phyloP scores from a whole-genome alignment of 2,329 filamentous ascomycete genomes.

The Aotearoamyces nothofagi region DNA sequence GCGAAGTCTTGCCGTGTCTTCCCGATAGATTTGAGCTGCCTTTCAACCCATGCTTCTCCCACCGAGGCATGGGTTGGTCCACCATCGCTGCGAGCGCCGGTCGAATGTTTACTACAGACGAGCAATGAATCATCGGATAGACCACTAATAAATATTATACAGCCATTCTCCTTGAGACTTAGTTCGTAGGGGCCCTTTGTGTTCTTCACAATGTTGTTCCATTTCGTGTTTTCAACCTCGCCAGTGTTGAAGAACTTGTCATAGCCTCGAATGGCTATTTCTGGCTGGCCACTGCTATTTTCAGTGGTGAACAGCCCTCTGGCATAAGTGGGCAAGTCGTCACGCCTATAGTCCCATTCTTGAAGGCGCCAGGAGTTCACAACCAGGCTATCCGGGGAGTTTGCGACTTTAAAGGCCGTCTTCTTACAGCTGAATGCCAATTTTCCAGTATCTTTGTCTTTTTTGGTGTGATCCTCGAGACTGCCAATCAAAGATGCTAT shows the following conservation, averaged over 20 bases:
- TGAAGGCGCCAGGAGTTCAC: slow-evolving; percentile 89
- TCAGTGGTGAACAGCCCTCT: slow-evolving; percentile 84
- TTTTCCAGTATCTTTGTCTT: slow-evolving; percentile 41
- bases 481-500: slow-evolving; percentile 30
- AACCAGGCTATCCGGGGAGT: slow-evolving; percentile 44
- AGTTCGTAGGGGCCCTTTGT: slow-evolving; percentile 87
- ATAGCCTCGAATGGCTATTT: slow-evolving; percentile 83
- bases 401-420: slow-evolving; percentile 54
- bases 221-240: slow-evolving; percentile 70
- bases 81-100: slow-evolving; percentile 58
- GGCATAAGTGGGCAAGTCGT: slow-evolving; percentile 76
- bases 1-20: slow-evolving; percentile 71
- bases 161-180: slow-evolving; percentile 97
- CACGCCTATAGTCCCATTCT: slow-evolving; percentile 92
- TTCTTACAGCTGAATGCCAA: slow-evolving; percentile 62
- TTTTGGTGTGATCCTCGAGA: slow-evolving; percentile 52
- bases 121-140: slow-evolving; percentile 78
- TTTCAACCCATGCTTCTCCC: slow-evolving; percentile 70
- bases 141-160: slow-evolving; percentile 93
- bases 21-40: slow-evolving; percentile 62
- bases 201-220: slow-evolving; percentile 59
- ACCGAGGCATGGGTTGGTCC: slow-evolving; percentile 69
- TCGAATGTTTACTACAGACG: slow-evolving; percentile 99
- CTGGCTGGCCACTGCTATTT: slow-evolving; percentile 44
- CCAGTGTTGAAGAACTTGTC: slow-evolving; percentile 97